A percentile compares a stretch with the other conserved stretches of the same genome.
Conservation (phyloP, 441 rosid genomes). For the Dalechampia spathulata region DNA sequence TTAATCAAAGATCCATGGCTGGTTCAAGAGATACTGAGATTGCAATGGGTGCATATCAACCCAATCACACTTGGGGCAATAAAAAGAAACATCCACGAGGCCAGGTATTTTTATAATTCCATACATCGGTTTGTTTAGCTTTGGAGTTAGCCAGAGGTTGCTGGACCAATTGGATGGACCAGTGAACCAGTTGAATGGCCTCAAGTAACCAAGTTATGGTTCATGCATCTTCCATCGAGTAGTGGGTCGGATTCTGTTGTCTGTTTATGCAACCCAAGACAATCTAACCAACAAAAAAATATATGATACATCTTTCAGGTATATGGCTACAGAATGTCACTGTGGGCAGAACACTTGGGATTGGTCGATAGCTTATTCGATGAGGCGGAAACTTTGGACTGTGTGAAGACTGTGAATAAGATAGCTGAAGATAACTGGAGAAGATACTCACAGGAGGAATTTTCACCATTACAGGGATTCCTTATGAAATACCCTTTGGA, state of each 20-base stretch:
- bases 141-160: not conserved
- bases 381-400: conserved; percentile 46
- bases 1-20: conserved; percentile 80
- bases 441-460: conserved; percentile 35
- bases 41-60: conserved; percentile 83
- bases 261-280: not conserved
- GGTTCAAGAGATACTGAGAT: conserved; percentile 88
- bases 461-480: conserved; percentile 53
- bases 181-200: too few relatives aligned
- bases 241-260: not conserved
- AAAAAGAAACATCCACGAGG: conserved; percentile 55
- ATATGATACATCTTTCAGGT: conserved; percentile 31
- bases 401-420: conserved; percentile 55
- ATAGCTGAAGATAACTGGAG: conserved; percentile 70
- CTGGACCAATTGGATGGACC: not conserved
- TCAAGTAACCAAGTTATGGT: too few relatives aligned
- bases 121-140: not conserved
- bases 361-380: conserved; percentile 33
- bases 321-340: conserved; percentile 73
- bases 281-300: conserved; percentile 1
- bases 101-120: conserved; percentile 31
- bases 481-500: conserved; percentile 60
- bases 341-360: conserved; percentile 85
- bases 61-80: conserved; percentile 48
- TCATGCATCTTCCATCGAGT: too few relatives aligned